Evolutionary conservation across 306 rosid species (phyloP).

Genomic region (Malus sieversii): DNA sequence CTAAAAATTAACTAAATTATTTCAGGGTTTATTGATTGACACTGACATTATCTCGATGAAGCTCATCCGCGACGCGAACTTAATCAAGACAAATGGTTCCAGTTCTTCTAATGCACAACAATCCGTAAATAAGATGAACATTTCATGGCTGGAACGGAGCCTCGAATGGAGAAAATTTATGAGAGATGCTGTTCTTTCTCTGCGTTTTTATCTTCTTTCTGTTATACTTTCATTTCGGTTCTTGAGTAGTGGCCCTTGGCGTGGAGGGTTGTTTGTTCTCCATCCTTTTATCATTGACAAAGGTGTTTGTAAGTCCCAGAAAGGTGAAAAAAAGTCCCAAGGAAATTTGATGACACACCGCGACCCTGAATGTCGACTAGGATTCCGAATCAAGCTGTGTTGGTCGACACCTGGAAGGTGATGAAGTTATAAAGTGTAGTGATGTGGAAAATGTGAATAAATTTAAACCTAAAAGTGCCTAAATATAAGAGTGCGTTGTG

Average conservation of each 20-base stretch:
- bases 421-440: too few species aligned
- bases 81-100: background rate
- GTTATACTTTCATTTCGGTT: background rate
- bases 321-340: background rate
- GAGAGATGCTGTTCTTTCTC: background rate
- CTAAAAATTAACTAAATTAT: background rate
- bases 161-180: background rate
- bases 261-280: background rate
- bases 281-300: background rate
- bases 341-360: background rate
- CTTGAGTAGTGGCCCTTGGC: background rate
- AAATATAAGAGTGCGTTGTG: too few species aligned
- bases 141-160: background rate
- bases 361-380: too few species aligned
- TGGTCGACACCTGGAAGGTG: too few species aligned
- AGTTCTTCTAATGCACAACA: background rate
- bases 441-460: too few species aligned
- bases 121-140: background rate
- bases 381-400: too few species aligned
- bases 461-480: too few species aligned
- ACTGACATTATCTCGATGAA: background rate
- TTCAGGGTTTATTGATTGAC: background rate
- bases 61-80: background rate
- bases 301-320: background rate
- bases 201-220: background rate